Evolutionary conservation across 2,329 filamentous ascomycete species (phyloP).

Genomic region (Exutisphaerella laricina): DNA sequence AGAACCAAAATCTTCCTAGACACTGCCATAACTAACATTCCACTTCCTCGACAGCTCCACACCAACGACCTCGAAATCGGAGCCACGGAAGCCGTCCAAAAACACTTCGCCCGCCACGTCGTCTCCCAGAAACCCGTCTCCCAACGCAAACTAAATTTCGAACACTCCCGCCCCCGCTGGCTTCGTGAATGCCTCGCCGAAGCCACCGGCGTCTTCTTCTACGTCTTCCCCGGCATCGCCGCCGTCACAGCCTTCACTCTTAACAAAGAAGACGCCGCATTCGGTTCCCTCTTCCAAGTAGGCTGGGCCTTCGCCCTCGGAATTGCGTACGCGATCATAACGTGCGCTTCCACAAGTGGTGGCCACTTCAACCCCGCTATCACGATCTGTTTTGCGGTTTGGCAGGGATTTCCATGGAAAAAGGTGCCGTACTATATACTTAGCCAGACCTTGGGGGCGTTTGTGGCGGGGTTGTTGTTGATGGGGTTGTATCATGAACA

Average conservation of each 20-base stretch:
- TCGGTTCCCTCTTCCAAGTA: constrained; percentile 52
- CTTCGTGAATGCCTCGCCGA: constrained; percentile 53
- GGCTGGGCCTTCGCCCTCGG: constrained; percentile 53
- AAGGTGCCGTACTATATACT: constrained; percentile 55
- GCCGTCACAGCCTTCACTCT: constrained; percentile 49
- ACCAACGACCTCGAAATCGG: constrained; percentile 46
- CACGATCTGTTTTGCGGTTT: constrained; percentile 40
- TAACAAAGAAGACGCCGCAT: constrained; percentile 40
- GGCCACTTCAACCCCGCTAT: constrained; percentile 35
- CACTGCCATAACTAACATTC: constrained; percentile 3
- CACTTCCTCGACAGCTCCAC: constrained; percentile 17
- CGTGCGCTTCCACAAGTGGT: constrained; percentile 49
- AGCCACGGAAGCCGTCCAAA: constrained; percentile 49
- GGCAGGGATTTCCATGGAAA: constrained; percentile 53
- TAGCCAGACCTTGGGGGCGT: constrained; percentile 51
- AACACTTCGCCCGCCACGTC: constrained; percentile 47
- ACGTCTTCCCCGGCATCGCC: constrained; percentile 47
- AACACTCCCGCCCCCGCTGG: constrained; percentile 49
- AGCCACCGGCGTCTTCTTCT: constrained; percentile 51
- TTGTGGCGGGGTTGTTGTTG: constrained; percentile 51
- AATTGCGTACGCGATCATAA: constrained; percentile 56
- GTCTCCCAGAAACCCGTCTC: constrained; percentile 48
- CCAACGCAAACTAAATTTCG: constrained; percentile 51
- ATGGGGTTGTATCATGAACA: constrained; percentile 54
- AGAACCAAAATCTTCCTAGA: too few species aligned